These are phyloP conservation scores for Thraustochytrium sp. DNA, from an alignment of 352 stramenopile species.

Conservation along the genomic window DNA sequence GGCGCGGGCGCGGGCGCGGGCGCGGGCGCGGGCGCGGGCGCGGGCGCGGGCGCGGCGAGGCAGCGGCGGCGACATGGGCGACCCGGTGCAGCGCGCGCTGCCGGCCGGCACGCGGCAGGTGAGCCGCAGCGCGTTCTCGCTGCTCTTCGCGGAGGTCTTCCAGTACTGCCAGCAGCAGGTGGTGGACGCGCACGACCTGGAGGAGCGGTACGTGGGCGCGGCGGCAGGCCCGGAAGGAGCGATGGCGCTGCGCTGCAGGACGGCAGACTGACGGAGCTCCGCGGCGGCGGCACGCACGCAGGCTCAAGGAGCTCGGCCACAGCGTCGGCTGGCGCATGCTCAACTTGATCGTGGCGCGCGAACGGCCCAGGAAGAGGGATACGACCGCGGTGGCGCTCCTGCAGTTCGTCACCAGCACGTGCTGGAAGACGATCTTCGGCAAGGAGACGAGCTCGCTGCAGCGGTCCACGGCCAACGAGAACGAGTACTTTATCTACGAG, in stretches of 20 bases:
- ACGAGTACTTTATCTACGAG: constrained; percentile 97
- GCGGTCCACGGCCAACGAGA: constrained; percentile 90
- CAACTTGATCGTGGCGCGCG: constrained; percentile 79
- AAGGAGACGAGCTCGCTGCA: constrained; percentile 92
- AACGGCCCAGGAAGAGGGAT: constrained; percentile 65
- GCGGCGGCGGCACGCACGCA: constrained; percentile 33
- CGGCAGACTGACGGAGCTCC: background rate
- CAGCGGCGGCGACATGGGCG: too few relatives aligned
- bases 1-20: too few relatives aligned
- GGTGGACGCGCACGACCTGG: constrained; percentile 89
- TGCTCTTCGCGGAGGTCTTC: constrained; percentile 95
- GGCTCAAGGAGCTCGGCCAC: constrained; percentile 87
- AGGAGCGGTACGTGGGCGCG: constrained; percentile 73
- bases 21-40: too few relatives aligned
- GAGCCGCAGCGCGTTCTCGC: constrained; percentile 87
- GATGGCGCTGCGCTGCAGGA: background rate
- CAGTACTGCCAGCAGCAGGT: constrained; percentile 94
- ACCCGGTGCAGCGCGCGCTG: background rate
- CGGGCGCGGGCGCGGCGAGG: too few relatives aligned
- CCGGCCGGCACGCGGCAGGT: constrained; percentile 56
- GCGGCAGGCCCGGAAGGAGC: background rate
- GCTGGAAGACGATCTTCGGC: constrained; percentile 91
- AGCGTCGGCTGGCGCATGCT: constrained; percentile 88
- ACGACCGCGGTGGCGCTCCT: constrained; percentile 61
- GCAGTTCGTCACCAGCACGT: constrained; percentile 84